phyloP scores from a whole-genome alignment of 352 stramenopile genomes.

The Pythium phragmitis region DNA sequence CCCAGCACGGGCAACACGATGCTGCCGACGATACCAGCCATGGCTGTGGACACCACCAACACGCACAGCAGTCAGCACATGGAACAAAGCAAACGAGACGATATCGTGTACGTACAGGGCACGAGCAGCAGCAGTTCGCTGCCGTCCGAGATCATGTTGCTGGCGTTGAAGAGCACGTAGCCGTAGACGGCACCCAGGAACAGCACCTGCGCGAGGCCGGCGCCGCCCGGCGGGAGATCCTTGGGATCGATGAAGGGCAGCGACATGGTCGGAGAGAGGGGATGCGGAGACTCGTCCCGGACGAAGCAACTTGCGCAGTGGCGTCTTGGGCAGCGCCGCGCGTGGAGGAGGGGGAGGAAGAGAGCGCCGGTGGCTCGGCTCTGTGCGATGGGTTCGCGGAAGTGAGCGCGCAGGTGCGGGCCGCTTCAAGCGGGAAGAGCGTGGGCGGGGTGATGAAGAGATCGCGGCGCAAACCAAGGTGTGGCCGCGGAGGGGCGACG shows the following conservation, averaged over 20 bases:
- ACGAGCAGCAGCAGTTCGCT: conserved; percentile 97
- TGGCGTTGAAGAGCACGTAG: conserved; percentile 96
- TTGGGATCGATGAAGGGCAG: conserved; percentile 87
- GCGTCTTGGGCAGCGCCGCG: neutral
- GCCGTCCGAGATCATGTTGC: conserved; percentile 98
- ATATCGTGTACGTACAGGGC: conserved; percentile 46
- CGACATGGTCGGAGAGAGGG: conserved; percentile 18
- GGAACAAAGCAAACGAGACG: neutral
- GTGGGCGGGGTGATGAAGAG: conserved; percentile 19
- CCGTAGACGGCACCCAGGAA: conserved; percentile 96
- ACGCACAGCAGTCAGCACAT: neutral
- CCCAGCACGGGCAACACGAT: conserved; percentile 96
- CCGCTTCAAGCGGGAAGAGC: neutral
- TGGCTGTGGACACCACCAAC: conserved; percentile 27
- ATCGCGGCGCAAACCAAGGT: neutral
- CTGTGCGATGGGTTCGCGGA: conserved; percentile 29
- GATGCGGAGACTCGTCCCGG: neutral
- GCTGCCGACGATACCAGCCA: conserved; percentile 95
- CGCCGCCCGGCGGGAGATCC: conserved; percentile 71
- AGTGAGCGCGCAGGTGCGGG: conserved; percentile 13
- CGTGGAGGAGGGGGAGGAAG: neutral
- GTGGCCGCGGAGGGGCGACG: conserved; percentile 10
- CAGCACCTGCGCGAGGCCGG: conserved; percentile 87
- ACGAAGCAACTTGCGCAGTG: conserved; percentile 24
- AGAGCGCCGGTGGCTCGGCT: conserved; percentile 17